Base-by-base conservation (phyloP, 2,329 filamentous ascomycete genomes). In the Colletotrichum cordylinicola region DNA sequence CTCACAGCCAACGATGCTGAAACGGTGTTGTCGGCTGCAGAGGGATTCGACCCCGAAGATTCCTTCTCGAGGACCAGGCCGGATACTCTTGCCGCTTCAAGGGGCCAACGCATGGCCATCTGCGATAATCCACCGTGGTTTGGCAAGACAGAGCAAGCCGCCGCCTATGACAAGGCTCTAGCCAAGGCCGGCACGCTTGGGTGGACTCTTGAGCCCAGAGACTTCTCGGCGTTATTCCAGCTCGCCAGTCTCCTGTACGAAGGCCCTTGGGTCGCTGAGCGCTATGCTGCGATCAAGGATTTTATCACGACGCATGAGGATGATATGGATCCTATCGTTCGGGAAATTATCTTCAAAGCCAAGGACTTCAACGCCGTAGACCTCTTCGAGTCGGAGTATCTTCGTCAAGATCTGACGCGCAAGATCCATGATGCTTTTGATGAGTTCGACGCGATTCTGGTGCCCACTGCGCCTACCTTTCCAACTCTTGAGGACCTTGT, bases 261-360 rank as follows among this genome's bases (percentile, higher is more conserved):
- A 27, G 90, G 90, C 0, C 88, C 90, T 0, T 89, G 91, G 80
- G 89, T 92, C 2, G 88, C 87, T 2, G 91, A 92, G 79, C 86
- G 91, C 18, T 89, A 91, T 74, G 87, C 88, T 5, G 87, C 89
- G 16, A 90, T 90, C 39, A 81, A 84, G 7, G 79, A 84, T 43
- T 85, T 91, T 64, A 88, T 90, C 73, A 82, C 85, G 21, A 72
- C 81, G 7, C 72, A 79, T 3, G 61, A 79, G 2, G 77, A 80
- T 12, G 80, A 80, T 8, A 82, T 86, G 80, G 84, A 86, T 37
- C 84, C 83, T 9, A 78, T 81, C 15, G 85, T 86, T 6, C 80
- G 83, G 27, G 72, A 74, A 1, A 86, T 86, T 21, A 81, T 86
- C 8, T 85, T 87, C 8, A 81, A 85, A 67, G 83, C 84, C 9